These are phyloP conservation scores for Mycena alexandri DNA, from an alignment of 768 basidiomycete genomes.

Conservation along the genomic window DNA sequence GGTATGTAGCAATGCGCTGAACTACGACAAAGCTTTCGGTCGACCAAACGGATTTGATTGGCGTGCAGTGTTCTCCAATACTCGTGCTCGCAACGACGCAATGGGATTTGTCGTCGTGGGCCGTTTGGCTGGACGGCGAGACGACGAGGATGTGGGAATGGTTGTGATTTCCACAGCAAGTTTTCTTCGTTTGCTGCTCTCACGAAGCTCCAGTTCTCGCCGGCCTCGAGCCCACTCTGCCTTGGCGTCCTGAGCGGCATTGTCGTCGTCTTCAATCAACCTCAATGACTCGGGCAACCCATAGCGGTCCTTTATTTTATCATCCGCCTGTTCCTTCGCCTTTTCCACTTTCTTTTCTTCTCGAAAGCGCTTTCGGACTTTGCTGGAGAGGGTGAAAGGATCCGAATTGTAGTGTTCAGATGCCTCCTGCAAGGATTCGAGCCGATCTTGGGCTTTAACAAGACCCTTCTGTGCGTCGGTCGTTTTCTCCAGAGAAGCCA, in stretches of 20 bases:
- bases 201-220: conserved; percentile 57
- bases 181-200: conserved; percentile 63
- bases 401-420: conserved; percentile 88
- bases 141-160: conserved; percentile 30
- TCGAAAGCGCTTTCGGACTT: conserved; percentile 85
- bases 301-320: conserved; percentile 78
- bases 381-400: conserved; percentile 84
- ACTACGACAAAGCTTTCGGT: conserved; percentile 2
- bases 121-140: conserved; percentile 26
- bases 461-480: conserved; percentile 79
- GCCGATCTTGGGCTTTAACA: conserved; percentile 81
- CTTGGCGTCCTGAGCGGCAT: conserved; percentile 69
- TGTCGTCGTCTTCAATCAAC: conserved; percentile 76
- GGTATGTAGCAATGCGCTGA: not conserved
- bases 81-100: conserved; percentile 63
- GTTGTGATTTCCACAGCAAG: conserved; percentile 46
- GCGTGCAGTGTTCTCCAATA: conserved; percentile 68
- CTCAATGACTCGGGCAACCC: conserved; percentile 78
- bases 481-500: conserved; percentile 91
- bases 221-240: conserved; percentile 71
- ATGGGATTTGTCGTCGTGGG: conserved; percentile 45
- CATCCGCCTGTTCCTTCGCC: conserved; percentile 76
- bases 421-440: conserved; percentile 82
- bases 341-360: conserved; percentile 87
- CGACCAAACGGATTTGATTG: conserved; percentile 47